A percentile compares a stretch with the other conserved stretches of the same genome.
phyloP scores from a whole-genome alignment of 1,284 basidiomycete species.

The Abortiporus biennis region DNA sequence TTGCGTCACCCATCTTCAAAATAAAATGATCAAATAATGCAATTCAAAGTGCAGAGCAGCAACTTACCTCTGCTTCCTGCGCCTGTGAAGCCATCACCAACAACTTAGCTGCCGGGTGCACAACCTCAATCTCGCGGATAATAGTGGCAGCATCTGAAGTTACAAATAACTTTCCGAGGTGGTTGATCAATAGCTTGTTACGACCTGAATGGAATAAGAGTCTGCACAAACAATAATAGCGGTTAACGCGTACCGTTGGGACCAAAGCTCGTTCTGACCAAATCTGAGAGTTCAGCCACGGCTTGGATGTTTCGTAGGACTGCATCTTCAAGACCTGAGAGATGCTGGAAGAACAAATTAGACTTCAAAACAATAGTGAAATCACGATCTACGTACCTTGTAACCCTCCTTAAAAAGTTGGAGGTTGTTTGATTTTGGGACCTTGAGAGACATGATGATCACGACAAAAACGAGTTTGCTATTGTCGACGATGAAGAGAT shows the following conservation, averaged over 20 bases:
- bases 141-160: conserved; percentile 99
- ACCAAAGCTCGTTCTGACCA: conserved; percentile 94
- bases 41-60: not conserved
- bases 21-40: conserved; percentile 8
- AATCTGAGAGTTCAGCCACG: conserved; percentile 89
- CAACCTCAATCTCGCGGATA: conserved; percentile 96
- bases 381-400: conserved; percentile 55
- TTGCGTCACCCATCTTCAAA: conserved; percentile 89
- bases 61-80: conserved; percentile 85
- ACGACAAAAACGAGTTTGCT: conserved; percentile 1
- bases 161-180: conserved; percentile 92
- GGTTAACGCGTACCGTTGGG: conserved; percentile 72
- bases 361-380: conserved; percentile 1
- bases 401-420: conserved; percentile 95
- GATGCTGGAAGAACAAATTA: conserved; percentile 48
- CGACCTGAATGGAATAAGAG: conserved; percentile 49
- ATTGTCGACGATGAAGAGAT: no score
- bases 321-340: conserved; percentile 90
- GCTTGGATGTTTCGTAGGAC: conserved; percentile 95
- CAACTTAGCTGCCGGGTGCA: conserved; percentile 96
- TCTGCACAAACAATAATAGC: not conserved
- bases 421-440: conserved; percentile 84
- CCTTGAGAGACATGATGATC: conserved; percentile 81
- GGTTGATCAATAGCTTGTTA: conserved; percentile 96
- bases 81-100: conserved; percentile 97